These are phyloP conservation scores for Sphagnurus paluster DNA, from an alignment of 1,284 basidiomycete species.

Conservation along the genomic window DNA sequence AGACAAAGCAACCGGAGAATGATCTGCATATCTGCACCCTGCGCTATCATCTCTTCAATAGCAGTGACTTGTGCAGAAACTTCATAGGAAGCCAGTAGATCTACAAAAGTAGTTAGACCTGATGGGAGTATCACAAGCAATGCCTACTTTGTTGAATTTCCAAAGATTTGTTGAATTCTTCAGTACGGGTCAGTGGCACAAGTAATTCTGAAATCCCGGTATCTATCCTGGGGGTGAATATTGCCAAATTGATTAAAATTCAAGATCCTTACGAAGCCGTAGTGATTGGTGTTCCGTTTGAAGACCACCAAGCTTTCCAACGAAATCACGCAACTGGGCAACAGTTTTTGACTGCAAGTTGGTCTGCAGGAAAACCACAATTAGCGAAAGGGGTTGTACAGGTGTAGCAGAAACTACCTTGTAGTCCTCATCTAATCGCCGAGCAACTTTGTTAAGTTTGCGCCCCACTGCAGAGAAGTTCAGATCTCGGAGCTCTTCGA, in stretches of 20 bases:
- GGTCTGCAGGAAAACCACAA: conserved; percentile 19
- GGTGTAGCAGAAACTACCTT: conserved; percentile 50
- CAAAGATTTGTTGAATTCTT: conserved; percentile 88
- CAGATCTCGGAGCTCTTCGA: conserved; percentile 82
- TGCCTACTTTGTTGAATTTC: conserved; percentile 93
- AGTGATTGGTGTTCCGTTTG: conserved; percentile 91
- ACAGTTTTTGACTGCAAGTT: conserved; percentile 85
- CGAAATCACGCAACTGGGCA: conserved; percentile 91
- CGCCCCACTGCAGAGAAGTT: conserved; percentile 95
- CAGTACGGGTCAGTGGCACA: conserved; percentile 82
- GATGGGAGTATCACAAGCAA: not conserved
- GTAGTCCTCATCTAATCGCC: conserved; percentile 88
- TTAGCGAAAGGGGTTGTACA: not conserved
- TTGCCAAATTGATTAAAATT: not conserved
- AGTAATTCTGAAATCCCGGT: conserved; percentile 93
- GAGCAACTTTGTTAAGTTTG: conserved; percentile 80
- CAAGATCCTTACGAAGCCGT: conserved; percentile 65
- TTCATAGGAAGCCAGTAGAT: conserved; percentile 90
- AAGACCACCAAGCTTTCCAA: conserved; percentile 89
- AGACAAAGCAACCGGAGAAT: conserved; percentile 86
- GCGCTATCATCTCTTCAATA: conserved; percentile 87
- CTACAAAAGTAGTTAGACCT: conserved; percentile 38
- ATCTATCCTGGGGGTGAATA: conserved; percentile 50
- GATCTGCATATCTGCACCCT: conserved; percentile 77
- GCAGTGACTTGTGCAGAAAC: conserved; percentile 71